Percentiles rank a stretch among this genome's conserved stretches.
Conservation (phyloP, 2,329 filamentous ascomycete genomes). For the Falciphora oryzae region DNA sequence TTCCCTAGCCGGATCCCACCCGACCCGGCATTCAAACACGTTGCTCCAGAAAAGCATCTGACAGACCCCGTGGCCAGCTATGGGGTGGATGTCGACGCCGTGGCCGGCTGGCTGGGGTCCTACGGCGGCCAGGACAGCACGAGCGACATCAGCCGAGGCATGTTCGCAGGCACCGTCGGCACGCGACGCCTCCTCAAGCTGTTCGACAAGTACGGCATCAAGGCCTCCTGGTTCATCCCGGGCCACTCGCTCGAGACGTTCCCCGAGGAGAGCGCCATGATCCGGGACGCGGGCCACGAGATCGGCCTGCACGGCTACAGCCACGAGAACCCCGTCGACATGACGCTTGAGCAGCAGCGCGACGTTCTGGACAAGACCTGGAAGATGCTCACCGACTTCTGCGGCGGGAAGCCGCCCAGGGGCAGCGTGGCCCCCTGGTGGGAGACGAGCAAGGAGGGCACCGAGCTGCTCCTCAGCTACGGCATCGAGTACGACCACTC, state of each 20-base stretch:
- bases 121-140: constrained; percentile 69
- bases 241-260: constrained; percentile 45
- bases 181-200: constrained; percentile 62
- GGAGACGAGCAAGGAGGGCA: constrained; percentile 61
- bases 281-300: constrained; percentile 41
- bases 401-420: constrained; percentile 32
- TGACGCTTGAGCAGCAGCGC: constrained; percentile 66
- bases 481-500: constrained; percentile 64
- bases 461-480: constrained; percentile 56
- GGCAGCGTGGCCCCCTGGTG: not conserved
- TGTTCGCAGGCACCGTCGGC: constrained; percentile 65
- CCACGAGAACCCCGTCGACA: constrained; percentile 38
- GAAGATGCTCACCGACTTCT: constrained; percentile 63
- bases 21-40: too few species aligned
- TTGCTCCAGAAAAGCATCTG: too few species aligned
- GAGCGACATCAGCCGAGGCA: constrained; percentile 66
- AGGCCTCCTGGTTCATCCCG: constrained; percentile 50
- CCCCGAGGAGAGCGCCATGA: constrained; percentile 37
- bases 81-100: constrained; percentile 70
- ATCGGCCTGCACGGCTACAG: constrained; percentile 40
- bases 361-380: constrained; percentile 72
- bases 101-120: constrained; percentile 69
- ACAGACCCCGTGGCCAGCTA: constrained; percentile 36
- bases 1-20: too few species aligned
- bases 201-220: constrained; percentile 67